These are phyloP conservation scores for Podila verticillata DNA, from an alignment of 192 early-diverging fungal species.

Conservation along the genomic window DNA sequence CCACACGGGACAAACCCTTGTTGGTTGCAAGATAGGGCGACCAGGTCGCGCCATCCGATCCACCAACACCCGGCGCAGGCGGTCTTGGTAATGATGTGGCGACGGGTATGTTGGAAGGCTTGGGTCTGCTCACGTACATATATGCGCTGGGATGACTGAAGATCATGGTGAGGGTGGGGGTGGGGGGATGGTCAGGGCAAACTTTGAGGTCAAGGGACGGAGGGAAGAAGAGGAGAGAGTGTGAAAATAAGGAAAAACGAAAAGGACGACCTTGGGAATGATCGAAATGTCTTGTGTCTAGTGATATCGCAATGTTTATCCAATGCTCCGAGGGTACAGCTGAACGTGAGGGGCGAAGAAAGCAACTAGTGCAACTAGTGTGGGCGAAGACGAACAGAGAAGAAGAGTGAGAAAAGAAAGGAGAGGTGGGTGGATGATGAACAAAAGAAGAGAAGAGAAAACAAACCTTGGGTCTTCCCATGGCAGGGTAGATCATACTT, in stretches of 20 bases:
- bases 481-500: too few relatives aligned
- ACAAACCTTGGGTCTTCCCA: too few relatives aligned
- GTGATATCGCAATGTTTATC: too few relatives aligned
- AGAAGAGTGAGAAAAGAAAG: background rate
- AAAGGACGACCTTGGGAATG: background rate
- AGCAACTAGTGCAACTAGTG: too few relatives aligned
- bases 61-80: constrained; percentile 25
- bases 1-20: too few relatives aligned
- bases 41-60: constrained; percentile 32
- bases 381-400: background rate
- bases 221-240: background rate
- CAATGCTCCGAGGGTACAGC: too few relatives aligned
- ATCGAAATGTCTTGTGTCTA: too few relatives aligned
- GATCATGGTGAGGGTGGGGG: constrained; percentile 9
- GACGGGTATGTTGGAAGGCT: background rate
- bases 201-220: background rate
- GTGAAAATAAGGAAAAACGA: background rate
- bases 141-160: constrained; percentile 35
- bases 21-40: constrained; percentile 12
- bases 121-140: constrained; percentile 15
- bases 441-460: too few relatives aligned
- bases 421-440: background rate
- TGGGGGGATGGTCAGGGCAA: background rate
- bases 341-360: background rate
- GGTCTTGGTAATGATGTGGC: background rate